Base-by-base conservation (phyloP, 2,329 filamentous ascomycete genomes). In the Didymella pomorum region DNA sequence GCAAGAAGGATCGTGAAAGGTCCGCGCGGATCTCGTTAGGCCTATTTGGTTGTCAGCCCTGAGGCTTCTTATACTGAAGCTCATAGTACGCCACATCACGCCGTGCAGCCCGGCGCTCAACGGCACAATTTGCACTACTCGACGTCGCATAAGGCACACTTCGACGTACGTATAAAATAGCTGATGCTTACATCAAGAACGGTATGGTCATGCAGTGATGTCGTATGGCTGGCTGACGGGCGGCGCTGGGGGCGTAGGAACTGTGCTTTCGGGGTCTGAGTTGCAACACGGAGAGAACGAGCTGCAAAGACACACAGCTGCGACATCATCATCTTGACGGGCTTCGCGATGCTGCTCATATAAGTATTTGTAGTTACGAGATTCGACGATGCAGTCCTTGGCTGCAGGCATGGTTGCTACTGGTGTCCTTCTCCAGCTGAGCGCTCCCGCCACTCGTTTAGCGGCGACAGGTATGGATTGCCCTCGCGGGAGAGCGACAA, bases 1-100 rank as follows among this genome's bases (percentile, higher is more conserved):
- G 67, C 67, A 70, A 50, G 63, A 64, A 64, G 65, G 64, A 71
- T 74, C 63, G 71, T 70, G 68, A 74, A 66, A 64, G 63, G 63
- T 35, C 62, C 53, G 67, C 62, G 64, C 66, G 64, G 60, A 67
- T 67, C 65, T 64, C 60, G 64, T 70, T 64, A 69, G 65, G 58
- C 64, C 71, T 73, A 64, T 67, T 62, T 61, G 43, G 60, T 62
- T 56, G 70, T 73, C 70, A 72, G 71, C 62, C 50, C 33, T 51
- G 51, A 51, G 45, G 39, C 56, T 64, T 62, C 56, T 53, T 63
- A 63, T 71, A 51, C 47, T 46, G 56, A 51, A 51, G 56, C 50
- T 42, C 31, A 28, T 28, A 46, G 31, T 28, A 21, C 33, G 47
- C 46, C 52, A 25, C 45, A 25, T 44, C 25, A 26, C 39, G 39